Evolutionary conservation across 208 protist genomes (phyloP), one percentile per base, ranked within the genome.

Genomic region (Vickermania spadyakhi): DNA sequence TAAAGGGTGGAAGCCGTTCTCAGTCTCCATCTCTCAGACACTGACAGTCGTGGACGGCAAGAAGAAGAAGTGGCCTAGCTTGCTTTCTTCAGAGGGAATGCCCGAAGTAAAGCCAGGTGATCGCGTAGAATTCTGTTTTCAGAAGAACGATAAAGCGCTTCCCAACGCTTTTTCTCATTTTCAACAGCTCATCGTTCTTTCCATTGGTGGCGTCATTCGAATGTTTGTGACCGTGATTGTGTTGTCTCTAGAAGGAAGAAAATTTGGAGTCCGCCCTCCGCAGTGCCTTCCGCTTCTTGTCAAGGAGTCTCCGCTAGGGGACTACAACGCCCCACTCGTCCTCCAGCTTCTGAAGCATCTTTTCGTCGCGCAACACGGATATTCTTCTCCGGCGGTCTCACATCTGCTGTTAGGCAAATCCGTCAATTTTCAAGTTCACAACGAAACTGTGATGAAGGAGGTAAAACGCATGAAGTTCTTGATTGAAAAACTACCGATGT

Each of bases 341-440:
- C 70, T 93, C 62, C 86, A 93, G 71, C 45, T 90, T 28, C 66
- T 93, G 29, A 89, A 90, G 63, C 81, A 90, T 60, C 79, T 79
- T 54, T 73, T 93, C 52, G 75, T 93, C 31, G 72, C 66, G 21
- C 78, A 89, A 60, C 70, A 85, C 30, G 86, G 86, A 25, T 67
- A 89, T 55, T 73, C 73, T 7, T 85, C 70, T 56, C 51, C 75
- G 18, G 62, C 68, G 28, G 73, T 84, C 18, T 70, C 68, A 18
- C 73, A 78, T 52, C 71, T 93, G 28, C 60, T 93, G 27, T 45
- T 77, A 1, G 72, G 77, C 28, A 79, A 75, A 52, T 61, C 86
- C 7, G 56, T 67, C 29, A 86, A 86, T 69, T 86, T 80, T 54
- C 56, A 62, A 0, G 52, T 66, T 21, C 78, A 84, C 59, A 93